A percentile compares a stretch with the other conserved stretches of the same genome.
Evolutionary conservation across 148 eudicot genomes (phyloP).

Genomic region (Amaranthus cruentus): DNA sequence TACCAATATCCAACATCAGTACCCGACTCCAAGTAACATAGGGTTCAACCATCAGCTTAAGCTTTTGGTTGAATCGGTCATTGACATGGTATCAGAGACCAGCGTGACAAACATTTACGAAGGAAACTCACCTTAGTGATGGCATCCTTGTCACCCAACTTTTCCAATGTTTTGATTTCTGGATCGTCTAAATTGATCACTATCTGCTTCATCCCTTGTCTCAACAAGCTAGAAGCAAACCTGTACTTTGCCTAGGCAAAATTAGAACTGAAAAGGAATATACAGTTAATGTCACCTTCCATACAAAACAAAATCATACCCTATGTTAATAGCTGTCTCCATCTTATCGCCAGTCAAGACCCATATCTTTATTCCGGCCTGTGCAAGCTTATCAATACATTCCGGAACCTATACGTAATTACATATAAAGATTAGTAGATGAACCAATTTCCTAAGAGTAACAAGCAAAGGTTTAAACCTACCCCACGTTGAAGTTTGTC

Average conservation of each 20-base stretch:
- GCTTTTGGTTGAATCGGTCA: too few species aligned
- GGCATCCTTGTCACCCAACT: constrained; percentile 54
- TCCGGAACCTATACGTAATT: constrained; percentile 63
- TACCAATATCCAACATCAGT: too few species aligned
- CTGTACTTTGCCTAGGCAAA: constrained; percentile 33
- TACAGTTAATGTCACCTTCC: not conserved
- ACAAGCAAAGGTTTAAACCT: constrained; percentile 12
- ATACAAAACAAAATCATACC: constrained; percentile 41
- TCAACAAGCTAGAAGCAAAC: constrained; percentile 85
- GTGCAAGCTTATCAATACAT: constrained; percentile 98
- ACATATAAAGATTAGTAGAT: not conserved
- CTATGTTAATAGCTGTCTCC: constrained; percentile 99
- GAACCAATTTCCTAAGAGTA: not conserved
- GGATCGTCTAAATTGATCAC: constrained; percentile 56
- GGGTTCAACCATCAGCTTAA: too few species aligned
- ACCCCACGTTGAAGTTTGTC: constrained; percentile 98
- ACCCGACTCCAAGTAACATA: too few species aligned
- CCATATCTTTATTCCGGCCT: constrained; percentile 98
- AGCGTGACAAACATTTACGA: not conserved
- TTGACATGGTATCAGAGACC: too few species aligned
- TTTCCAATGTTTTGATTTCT: constrained; percentile 73
- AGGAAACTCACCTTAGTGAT: constrained; percentile 49
- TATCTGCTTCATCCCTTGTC: constrained; percentile 97
- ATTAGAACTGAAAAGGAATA: constrained; percentile 21
- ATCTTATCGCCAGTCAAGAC: constrained; percentile 99